A percentile compares a stretch with the other conserved stretches of the same genome.
Evolutionary conservation across 2,329 filamentous ascomycete genomes (phyloP).

Genomic region (Aciculosporium take): DNA sequence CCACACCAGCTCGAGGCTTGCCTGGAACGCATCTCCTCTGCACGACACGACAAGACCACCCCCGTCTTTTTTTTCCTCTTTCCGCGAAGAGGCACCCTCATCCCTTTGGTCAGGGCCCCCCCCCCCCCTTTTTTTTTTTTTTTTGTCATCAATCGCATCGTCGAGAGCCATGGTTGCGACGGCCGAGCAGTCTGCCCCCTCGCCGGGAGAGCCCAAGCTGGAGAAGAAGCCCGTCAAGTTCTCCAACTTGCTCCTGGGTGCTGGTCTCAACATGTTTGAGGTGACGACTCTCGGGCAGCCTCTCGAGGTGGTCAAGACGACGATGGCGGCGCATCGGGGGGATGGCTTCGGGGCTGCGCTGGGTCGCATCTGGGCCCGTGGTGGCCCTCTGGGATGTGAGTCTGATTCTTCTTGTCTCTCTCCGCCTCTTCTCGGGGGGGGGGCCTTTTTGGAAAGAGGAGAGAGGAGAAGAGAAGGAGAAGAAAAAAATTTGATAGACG

Average conservation of each 20-base stretch:
- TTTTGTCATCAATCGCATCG: conserved; percentile 33
- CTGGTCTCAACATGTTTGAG: conserved; percentile 93
- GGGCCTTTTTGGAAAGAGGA: too few species aligned
- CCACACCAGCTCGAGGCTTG: neutral
- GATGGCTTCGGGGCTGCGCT: conserved; percentile 77
- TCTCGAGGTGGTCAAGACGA: conserved; percentile 97
- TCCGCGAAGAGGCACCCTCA: conserved; percentile 80
- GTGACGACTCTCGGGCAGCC: conserved; percentile 57
- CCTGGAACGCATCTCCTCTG: too few species aligned
- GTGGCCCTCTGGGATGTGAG: conserved; percentile 88
- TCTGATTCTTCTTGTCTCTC: conserved; percentile 12
- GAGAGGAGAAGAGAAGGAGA: too few species aligned
- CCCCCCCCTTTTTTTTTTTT: too few species aligned
- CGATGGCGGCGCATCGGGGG: conserved; percentile 92
- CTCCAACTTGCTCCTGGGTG: conserved; percentile 91
- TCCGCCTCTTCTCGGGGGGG: neutral
- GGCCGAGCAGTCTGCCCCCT: conserved; percentile 38
- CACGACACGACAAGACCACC: conserved; percentile 10
- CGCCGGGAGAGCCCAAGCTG: conserved; percentile 37
- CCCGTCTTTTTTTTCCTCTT: conserved; percentile 18
- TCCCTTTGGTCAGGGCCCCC: conserved; percentile 99
- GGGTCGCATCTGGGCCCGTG: conserved; percentile 79
- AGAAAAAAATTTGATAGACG: too few species aligned
- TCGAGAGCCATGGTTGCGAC: conserved; percentile 48
- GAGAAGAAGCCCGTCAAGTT: conserved; percentile 99